Conservation (phyloP, 2,329 filamentous ascomycete species). For the Neonectria ditissima region DNA sequence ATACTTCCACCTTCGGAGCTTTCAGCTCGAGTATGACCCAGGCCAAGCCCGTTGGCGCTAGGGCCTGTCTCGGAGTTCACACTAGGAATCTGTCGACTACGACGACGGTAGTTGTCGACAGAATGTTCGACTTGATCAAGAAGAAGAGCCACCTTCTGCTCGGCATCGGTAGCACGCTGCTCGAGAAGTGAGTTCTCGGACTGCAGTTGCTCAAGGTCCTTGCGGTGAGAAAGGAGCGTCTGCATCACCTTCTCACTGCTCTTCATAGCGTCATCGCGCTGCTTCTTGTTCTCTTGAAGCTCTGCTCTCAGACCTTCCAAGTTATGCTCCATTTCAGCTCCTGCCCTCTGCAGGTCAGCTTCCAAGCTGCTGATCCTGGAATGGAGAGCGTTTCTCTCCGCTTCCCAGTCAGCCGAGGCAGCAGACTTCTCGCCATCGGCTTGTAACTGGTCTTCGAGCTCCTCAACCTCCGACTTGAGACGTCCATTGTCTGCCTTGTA, state of each 20-base stretch:
- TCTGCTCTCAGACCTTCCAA: conserved; percentile 77
- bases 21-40: conserved; percentile 63
- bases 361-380: conserved; percentile 77
- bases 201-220: conserved; percentile 84
- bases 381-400: conserved; percentile 76
- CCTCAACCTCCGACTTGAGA: conserved; percentile 84
- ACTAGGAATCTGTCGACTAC: conserved; percentile 68
- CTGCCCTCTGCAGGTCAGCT: conserved; percentile 73
- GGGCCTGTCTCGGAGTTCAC: conserved; percentile 60
- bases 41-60: conserved; percentile 51
- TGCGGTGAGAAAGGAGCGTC: conserved; percentile 70
- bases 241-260: conserved; percentile 65
- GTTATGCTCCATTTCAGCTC: conserved; percentile 77
- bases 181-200: conserved; percentile 86
- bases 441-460: conserved; percentile 67
- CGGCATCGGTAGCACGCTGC: conserved; percentile 86
- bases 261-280: conserved; percentile 75
- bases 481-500: conserved; percentile 89
- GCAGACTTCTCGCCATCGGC: conserved; percentile 51
- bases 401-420: conserved; percentile 75
- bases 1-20: conserved; percentile 72
- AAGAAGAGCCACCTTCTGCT: conserved; percentile 91
- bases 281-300: conserved; percentile 71
- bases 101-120: conserved; percentile 93
- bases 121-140: conserved; percentile 95